These are phyloP conservation scores for Plasmodium gallinaceum DNA, from an alignment of 169 alveolate species.

Conservation along the genomic window DNA sequence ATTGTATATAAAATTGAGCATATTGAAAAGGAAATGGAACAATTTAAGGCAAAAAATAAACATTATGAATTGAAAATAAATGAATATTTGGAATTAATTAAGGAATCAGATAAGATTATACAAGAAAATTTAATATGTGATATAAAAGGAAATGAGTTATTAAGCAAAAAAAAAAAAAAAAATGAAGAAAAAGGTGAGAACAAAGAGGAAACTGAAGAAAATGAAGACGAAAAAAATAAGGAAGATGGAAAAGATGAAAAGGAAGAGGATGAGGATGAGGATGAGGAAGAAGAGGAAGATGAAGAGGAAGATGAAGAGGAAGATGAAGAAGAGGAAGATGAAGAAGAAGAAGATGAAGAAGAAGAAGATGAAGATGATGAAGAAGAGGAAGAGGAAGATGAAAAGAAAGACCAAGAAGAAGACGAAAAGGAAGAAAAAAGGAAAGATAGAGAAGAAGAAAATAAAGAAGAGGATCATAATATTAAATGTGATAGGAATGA, in stretches of 20 bases:
- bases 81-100: constrained; percentile 27
- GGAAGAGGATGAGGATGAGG: not conserved
- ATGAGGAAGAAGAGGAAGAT: not conserved
- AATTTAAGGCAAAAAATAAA: not conserved
- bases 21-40: constrained; percentile 38
- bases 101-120: constrained; percentile 32
- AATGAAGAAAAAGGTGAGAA: not conserved
- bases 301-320: not conserved
- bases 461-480: not conserved
- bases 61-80: constrained; percentile 26
- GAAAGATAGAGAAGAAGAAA: not conserved
- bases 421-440: not conserved
- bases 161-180: not conserved
- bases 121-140: constrained; percentile 20
- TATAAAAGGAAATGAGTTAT: not conserved
- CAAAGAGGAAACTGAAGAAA: not conserved
- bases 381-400: constrained; percentile 46
- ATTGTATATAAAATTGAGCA: constrained; percentile 44
- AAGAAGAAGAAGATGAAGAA: constrained; percentile 44
- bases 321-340: constrained; percentile 14
- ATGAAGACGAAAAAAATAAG: not conserved
- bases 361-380: constrained; percentile 45
- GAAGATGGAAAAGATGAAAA: not conserved
- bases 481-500: not conserved
- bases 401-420: constrained; percentile 22